phyloP scores from a whole-genome alignment of 1,139 yeast genomes.

The Suhomyces wounanorum region DNA sequence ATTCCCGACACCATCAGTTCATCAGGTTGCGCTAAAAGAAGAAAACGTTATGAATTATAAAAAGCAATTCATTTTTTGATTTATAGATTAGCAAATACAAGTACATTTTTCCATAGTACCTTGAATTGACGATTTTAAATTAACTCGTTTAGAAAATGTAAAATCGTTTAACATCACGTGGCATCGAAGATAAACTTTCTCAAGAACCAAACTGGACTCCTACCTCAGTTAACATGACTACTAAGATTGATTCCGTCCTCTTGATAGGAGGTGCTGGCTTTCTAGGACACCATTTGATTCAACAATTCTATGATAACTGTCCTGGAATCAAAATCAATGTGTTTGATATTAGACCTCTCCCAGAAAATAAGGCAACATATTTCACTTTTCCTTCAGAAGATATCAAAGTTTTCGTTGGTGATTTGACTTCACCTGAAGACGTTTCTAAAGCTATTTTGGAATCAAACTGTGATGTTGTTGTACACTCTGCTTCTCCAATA shows the following conservation, averaged over 20 bases:
- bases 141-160: too few relatives aligned
- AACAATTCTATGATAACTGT: constrained; percentile 68
- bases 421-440: constrained; percentile 73
- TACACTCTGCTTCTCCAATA: constrained; percentile 95
- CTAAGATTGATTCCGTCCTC: constrained; percentile 58
- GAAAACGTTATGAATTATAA: constrained; percentile 32
- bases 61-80: constrained; percentile 28
- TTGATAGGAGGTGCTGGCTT: constrained; percentile 95
- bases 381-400: constrained; percentile 68
- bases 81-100: background rate
- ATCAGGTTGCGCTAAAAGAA: constrained; percentile 25
- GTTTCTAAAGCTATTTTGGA: constrained; percentile 61
- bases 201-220: background rate
- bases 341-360: constrained; percentile 87
- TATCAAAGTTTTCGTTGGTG: constrained; percentile 75
- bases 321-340: constrained; percentile 81
- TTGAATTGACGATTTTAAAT: too few relatives aligned
- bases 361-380: constrained; percentile 65
- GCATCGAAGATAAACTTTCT: too few relatives aligned
- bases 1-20: constrained; percentile 34
- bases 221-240: background rate
- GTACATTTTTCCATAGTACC: background rate
- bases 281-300: constrained; percentile 86
- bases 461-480: constrained; percentile 72
- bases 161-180: background rate